phyloP scores from a whole-genome alignment of 306 rosid species.

The Alnus glutinosa region DNA sequence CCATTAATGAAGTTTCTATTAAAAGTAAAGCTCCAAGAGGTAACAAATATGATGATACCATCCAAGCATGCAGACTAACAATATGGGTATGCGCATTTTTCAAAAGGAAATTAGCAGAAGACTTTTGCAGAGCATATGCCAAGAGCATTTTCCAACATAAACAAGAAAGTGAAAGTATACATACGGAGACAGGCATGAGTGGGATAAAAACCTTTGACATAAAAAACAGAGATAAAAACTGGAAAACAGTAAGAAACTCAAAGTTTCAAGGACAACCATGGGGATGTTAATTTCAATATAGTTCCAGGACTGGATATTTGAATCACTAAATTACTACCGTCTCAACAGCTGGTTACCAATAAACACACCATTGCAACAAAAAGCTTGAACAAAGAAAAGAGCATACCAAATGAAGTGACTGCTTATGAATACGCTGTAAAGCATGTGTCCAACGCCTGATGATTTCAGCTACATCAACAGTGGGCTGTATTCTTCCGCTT shows the following conservation, averaged over 20 bases:
- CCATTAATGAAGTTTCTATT: conserved; percentile 5
- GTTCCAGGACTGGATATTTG: conserved; percentile 3
- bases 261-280: neutral
- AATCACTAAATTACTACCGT: neutral
- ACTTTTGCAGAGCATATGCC: neutral
- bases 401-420: conserved; percentile 91
- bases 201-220: neutral
- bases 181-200: neutral
- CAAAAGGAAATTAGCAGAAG: neutral
- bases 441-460: conserved; percentile 99
- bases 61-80: neutral
- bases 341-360: neutral
- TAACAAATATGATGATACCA: neutral
- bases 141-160: conserved; percentile 5
- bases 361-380: conserved; percentile 8
- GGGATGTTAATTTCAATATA: neutral
- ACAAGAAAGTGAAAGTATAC: conserved; percentile 1
- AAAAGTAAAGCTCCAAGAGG: neutral
- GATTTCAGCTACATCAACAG: conserved; percentile 93
- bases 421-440: conserved; percentile 95
- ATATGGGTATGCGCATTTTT: neutral
- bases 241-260: neutral
- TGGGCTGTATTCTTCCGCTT: conserved; percentile 77
- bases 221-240: neutral
- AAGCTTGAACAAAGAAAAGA: conserved; percentile 11